A percentile compares a stretch with the other conserved stretches of the same genome.
Evolutionary conservation across 148 eudicot genomes (phyloP).

Genomic region (Spergularia bocconei): DNA sequence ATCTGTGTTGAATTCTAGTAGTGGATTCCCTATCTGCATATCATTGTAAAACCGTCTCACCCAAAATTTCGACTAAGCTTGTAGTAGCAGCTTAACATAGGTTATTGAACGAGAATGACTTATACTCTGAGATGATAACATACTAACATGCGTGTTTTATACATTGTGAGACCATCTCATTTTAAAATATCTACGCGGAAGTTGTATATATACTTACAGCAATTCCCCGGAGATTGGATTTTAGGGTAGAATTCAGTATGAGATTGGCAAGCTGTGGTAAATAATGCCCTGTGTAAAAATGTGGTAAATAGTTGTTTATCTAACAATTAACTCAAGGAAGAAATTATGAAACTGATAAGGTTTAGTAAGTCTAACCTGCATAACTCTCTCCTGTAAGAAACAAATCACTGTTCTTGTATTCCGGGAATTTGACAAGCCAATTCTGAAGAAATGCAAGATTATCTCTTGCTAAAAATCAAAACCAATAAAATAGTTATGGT

Average conservation of each 20-base stretch:
- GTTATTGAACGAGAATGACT: too few species aligned
- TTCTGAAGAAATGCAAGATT: slow-evolving; percentile 55
- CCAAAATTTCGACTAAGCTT: neutral
- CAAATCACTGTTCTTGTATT: slow-evolving; percentile 58
- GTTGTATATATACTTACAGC: slow-evolving; percentile 47
- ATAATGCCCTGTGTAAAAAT: slow-evolving; percentile 65
- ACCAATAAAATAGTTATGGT: neutral
- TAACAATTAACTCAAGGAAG: too few species aligned
- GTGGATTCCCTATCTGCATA: slow-evolving; percentile 77
- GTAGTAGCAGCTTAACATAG: too few species aligned
- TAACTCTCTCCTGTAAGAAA: slow-evolving; percentile 78
- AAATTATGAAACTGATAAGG: neutral
- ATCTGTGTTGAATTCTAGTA: slow-evolving; percentile 67
- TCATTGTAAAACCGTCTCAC: neutral
- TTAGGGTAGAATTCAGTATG: slow-evolving; percentile 40
- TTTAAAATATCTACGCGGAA: too few species aligned
- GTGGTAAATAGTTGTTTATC: neutral
- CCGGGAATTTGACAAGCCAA: slow-evolving; percentile 61
- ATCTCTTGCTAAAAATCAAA: slow-evolving; percentile 43
- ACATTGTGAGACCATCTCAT: too few species aligned
- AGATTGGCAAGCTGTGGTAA: slow-evolving; percentile 75
- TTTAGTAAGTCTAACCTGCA: slow-evolving; percentile 34
- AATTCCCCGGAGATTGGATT: slow-evolving; percentile 69
- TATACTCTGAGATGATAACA: too few species aligned
- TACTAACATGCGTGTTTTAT: too few species aligned